Conservation (phyloP, 2,329 filamentous ascomycete species). For the Colletotrichum acutatum region DNA sequence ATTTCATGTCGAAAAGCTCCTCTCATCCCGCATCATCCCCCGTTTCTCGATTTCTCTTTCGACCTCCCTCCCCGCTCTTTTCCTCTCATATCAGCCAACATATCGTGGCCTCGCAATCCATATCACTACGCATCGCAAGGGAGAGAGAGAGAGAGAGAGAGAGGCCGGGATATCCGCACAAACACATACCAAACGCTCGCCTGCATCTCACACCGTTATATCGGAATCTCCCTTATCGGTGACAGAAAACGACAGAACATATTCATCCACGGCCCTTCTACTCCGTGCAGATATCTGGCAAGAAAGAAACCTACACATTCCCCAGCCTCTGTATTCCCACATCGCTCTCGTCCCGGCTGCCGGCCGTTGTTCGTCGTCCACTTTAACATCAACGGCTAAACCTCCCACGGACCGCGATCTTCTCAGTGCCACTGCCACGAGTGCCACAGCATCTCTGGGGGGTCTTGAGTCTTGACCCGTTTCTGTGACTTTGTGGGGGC, state of each 20-base stretch:
- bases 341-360: neutral
- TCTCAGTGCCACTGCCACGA: neutral
- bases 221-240: neutral
- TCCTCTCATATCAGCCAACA: slow-evolving; percentile 26
- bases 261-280: neutral
- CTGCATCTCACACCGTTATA: slow-evolving; percentile 9
- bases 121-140: neutral
- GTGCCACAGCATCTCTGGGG: neutral
- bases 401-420: neutral
- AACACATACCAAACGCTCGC: neutral
- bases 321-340: slow-evolving; percentile 17
- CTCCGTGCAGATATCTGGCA: neutral
- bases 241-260: slow-evolving; percentile 14
- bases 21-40: neutral
- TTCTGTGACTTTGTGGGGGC: slow-evolving; percentile 1
- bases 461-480: neutral
- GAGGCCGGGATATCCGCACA: neutral
- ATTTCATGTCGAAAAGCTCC: slow-evolving; percentile 9
- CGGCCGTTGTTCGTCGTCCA: slow-evolving; percentile 22
- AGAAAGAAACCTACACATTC: neutral
- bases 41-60: neutral
- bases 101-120: neutral
- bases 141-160: neutral
- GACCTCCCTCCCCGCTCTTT: slow-evolving; percentile 20
- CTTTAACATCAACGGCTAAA: slow-evolving; percentile 6